These are phyloP conservation scores for Phytophthora crassamura DNA, from an alignment of 352 stramenopile genomes.

Conservation along the genomic window DNA sequence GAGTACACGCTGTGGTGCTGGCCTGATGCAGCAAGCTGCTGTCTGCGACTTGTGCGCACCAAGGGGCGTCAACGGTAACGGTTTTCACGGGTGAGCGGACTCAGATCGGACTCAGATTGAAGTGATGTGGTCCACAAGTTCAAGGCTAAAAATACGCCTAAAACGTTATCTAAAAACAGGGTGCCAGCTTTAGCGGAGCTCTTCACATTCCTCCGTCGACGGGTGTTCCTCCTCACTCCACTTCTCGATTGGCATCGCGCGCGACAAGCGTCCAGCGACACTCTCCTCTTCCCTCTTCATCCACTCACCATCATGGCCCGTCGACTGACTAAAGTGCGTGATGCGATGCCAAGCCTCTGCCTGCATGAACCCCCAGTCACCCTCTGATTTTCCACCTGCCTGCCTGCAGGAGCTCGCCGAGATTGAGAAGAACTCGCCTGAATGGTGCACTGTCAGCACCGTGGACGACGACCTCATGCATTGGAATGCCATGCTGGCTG, in stretches of 20 bases:
- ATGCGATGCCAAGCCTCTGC: no score
- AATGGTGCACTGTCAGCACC: conserved; percentile 88
- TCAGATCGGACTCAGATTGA: conserved; percentile 6
- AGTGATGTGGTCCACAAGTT: conserved; percentile 22
- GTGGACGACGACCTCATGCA: conserved; percentile 91
- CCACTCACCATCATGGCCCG: conserved; percentile 60
- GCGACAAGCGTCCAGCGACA: conserved; percentile 10
- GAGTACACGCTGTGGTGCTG: not conserved
- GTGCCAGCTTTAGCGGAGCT: conserved; percentile 7
- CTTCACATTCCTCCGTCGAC: not conserved
- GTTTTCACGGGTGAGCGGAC: not conserved
- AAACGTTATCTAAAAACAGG: conserved; percentile 15
- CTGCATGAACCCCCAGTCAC: not conserved
- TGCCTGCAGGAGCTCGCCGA: conserved; percentile 77
- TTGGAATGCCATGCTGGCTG: conserved; percentile 92
- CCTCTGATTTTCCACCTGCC: not conserved
- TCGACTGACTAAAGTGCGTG: conserved; percentile 79
- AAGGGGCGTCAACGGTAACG: conserved; percentile 27
- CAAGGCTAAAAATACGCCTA: conserved; percentile 33
- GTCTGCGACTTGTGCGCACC: conserved; percentile 26
- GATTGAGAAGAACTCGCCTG: conserved; percentile 90
- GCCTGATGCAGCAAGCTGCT: not conserved
- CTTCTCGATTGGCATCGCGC: conserved; percentile 37
- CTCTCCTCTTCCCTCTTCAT: not conserved
- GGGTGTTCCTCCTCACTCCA: conserved; percentile 18